Percentiles rank a stretch among this genome's conserved stretches.
Conservation (phyloP, 1,139 yeast species). For the Eremothecium coryli region DNA sequence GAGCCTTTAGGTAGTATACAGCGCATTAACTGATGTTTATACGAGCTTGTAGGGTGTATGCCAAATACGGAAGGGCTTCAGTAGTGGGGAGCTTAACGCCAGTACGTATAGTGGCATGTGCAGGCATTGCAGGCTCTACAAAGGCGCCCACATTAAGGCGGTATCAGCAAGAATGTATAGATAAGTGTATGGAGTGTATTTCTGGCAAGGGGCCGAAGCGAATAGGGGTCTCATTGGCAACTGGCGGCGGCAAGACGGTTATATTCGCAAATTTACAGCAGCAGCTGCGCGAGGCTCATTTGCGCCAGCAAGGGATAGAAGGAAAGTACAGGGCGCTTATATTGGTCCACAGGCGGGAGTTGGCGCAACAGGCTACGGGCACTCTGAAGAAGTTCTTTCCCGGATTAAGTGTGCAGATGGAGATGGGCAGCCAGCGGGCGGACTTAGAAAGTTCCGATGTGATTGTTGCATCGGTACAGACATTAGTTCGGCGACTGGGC, state of each 20-base stretch:
- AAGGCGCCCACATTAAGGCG: constrained; percentile 35
- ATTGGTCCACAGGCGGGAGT: constrained; percentile 74
- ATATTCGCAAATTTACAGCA: constrained; percentile 63
- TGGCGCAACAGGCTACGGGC: constrained; percentile 59
- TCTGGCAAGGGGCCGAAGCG: constrained; percentile 38
- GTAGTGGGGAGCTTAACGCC: no score
- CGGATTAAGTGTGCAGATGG: constrained; percentile 48
- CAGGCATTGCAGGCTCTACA: not conserved
- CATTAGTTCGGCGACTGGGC: constrained; percentile 49
- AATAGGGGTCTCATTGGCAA: constrained; percentile 79
- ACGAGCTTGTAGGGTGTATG: no score
- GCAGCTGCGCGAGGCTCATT: constrained; percentile 27
- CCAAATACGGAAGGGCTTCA: no score
- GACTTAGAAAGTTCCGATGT: constrained; percentile 44
- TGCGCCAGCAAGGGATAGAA: not conserved
- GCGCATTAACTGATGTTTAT: no score
- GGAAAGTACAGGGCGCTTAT: constrained; percentile 38
- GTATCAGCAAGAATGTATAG: constrained; percentile 68
- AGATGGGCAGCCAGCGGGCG: constrained; percentile 51
- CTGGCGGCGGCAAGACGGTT: constrained; percentile 94
- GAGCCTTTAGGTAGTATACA: no score
- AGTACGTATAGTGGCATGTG: no score
- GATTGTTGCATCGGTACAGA: constrained; percentile 69
- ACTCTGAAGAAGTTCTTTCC: constrained; percentile 47
- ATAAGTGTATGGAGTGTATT: constrained; percentile 45